Conservation (phyloP, 257 asterid genomes). For the Datura wrightii region DNA sequence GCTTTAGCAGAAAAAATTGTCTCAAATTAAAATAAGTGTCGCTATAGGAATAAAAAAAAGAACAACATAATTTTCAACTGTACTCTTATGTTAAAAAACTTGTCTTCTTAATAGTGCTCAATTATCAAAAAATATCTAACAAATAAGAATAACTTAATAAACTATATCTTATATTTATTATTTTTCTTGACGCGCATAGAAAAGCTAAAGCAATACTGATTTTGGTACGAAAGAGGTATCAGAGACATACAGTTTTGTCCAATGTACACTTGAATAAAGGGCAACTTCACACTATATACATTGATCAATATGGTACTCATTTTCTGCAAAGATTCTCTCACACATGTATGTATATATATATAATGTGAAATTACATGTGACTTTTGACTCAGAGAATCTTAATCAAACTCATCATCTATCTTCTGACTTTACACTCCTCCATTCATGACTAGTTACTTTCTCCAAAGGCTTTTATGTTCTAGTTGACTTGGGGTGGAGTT, state of each 20-base stretch:
- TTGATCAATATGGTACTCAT: background rate
- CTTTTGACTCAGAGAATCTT: conserved; percentile 8
- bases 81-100: too few species aligned
- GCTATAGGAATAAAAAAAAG: too few species aligned
- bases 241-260: background rate
- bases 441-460: background rate
- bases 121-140: too few species aligned
- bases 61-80: too few species aligned
- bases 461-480: background rate
- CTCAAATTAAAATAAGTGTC: too few species aligned
- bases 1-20: too few species aligned
- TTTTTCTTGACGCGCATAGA: too few species aligned
- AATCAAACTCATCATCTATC: conserved; percentile 21
- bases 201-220: too few species aligned
- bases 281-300: background rate
- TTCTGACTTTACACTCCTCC: background rate
- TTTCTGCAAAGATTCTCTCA: conserved; percentile 19
- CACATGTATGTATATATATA: background rate
- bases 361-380: conserved; percentile 21
- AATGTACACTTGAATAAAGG: background rate
- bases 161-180: too few species aligned
- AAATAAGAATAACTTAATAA: too few species aligned
- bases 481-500: background rate
- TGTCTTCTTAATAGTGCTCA: too few species aligned
- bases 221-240: too few species aligned